Percentiles rank a stretch among this genome's conserved stretches.
These are phyloP conservation scores for Triangularia setosa DNA, from an alignment of 2,329 filamentous ascomycete species.

Conservation along the genomic window DNA sequence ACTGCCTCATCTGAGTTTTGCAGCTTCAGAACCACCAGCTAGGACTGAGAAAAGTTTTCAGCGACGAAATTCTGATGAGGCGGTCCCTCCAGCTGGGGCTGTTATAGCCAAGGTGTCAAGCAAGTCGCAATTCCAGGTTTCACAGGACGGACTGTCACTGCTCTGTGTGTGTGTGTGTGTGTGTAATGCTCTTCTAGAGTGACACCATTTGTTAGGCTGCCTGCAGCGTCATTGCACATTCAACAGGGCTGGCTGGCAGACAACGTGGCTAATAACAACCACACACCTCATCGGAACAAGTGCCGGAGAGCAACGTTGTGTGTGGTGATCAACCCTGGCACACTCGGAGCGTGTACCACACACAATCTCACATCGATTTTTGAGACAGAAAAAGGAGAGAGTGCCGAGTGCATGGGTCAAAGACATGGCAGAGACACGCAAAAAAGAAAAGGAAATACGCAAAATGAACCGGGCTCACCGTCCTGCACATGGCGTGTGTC, in stretches of 20 bases:
- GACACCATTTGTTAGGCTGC: background rate
- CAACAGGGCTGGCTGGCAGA: background rate
- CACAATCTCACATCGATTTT: background rate
- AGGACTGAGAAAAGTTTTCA: too few species aligned
- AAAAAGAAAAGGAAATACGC: background rate
- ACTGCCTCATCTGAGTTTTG: background rate
- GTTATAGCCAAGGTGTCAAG: background rate
- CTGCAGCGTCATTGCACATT: background rate
- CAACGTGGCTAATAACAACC: background rate
- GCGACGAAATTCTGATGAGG: too few species aligned
- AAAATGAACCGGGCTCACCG: constrained; percentile 1
- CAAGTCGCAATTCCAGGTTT: too few species aligned
- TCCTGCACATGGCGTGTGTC: background rate
- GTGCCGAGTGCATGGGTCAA: background rate
- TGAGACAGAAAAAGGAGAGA: background rate
- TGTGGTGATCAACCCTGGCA: background rate
- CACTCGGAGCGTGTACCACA: background rate
- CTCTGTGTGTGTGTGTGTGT: background rate
- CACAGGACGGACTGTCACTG: background rate
- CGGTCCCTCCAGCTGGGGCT: too few species aligned
- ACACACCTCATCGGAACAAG: background rate
- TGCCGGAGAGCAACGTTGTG: background rate
- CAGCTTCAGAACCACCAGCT: too few species aligned
- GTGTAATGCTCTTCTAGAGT: background rate
- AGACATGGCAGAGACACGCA: background rate